Evolutionary conservation across 2,329 filamentous ascomycete species (phyloP), one percentile per base, ranked within the genome.

Genomic region (Tolypocladium tundrense): DNA sequence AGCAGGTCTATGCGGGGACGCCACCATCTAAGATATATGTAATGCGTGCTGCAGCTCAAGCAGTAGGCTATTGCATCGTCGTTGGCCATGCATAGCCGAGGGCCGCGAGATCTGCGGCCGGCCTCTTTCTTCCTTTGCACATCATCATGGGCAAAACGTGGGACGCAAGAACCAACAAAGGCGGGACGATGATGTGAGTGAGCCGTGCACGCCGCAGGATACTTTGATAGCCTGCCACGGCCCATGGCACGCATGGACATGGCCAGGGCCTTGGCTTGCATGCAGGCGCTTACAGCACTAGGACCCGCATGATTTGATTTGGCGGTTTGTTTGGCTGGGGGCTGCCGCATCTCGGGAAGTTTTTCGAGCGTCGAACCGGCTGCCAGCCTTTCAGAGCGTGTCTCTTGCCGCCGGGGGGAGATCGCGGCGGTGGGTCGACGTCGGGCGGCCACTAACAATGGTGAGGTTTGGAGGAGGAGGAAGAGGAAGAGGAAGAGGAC

Each of bases 371-470:
- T 31, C 45, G 45, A 33, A 14, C 60, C 54, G 56, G 57, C 60
- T 60, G 61, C 65, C 63, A 66, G 67, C 72, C 72, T 74, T 73
- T 75, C 71, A 73, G 64, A 66, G 66, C 60, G 67, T 66, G 64
- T 62, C 66, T 69, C 63, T 74, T 73, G 67, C 71, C 72, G 72
- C 72, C 70, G 67, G 65, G 62, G 59, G 57, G 61, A 62, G 62
- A 63, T 61, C 58, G 60, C 60, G 60, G 60, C 62, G 62, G 61
- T 48, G 39, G 58, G 40, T 42, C 51, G 2, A 27, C 24, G 59
- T 63, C 58, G 58, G 63, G 61, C 48, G 19, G 31, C 48, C 48
- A 51, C 48, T 21, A 13, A 35, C 5, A 10, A 21, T 10, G 19
- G 16, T 33, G 27, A 51, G 24, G 19, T 13, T n/a, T 51, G 19